Base-by-base conservation (phyloP, 257 asterid genomes). In the Pogostemon cablin region DNA sequence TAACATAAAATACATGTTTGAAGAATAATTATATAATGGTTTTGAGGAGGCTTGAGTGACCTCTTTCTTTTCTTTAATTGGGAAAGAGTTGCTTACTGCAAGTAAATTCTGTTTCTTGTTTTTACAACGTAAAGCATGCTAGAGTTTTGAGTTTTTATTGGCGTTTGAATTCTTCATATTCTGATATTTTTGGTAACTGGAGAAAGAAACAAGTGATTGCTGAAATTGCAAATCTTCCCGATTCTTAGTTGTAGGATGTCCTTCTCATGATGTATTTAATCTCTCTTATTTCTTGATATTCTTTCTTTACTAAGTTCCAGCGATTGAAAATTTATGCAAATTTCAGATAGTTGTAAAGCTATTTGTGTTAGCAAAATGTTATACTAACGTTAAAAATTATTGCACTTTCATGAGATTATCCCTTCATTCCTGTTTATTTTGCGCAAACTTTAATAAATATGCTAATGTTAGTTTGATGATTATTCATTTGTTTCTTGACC, bases 381-480 rank as follows among this genome's bases (percentile, higher is more conserved):
- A 25, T 25, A 25, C 1, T 25, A 25, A 25, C 32, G 32, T 25
- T 25, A 25, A 25, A 25, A 25, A 25, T 25, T 25, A 25, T 25
- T 25, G 32, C 32, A 25, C 32, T 25, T 25, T 25, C 32, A 25
- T 25, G 32, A 25, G 32, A 25, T 25, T 0, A 25, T 1, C 32
- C 32, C 32, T 25, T 25, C 32, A 25, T 25, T 25, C 32, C 32
- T 25, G 32, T 25, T 25, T 25, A 25, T 25, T 25, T 25, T 25
- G 32, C 32, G 15, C 35, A 63, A 35, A 65, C 58, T 35, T 41
- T 66, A 20, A 5, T 65, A 64, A 9, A 41, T 50, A 9, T 64
- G 72, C 25, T 50, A 35, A 8, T 56, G 59, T 47, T 57, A 9
- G 44, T 53, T 47, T 57, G 65, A 67, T 2, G 67, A 58, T 69